Evolutionary conservation across 139 green algal genomes (phyloP).

Genomic region (Chlamydomonas incerta): DNA sequence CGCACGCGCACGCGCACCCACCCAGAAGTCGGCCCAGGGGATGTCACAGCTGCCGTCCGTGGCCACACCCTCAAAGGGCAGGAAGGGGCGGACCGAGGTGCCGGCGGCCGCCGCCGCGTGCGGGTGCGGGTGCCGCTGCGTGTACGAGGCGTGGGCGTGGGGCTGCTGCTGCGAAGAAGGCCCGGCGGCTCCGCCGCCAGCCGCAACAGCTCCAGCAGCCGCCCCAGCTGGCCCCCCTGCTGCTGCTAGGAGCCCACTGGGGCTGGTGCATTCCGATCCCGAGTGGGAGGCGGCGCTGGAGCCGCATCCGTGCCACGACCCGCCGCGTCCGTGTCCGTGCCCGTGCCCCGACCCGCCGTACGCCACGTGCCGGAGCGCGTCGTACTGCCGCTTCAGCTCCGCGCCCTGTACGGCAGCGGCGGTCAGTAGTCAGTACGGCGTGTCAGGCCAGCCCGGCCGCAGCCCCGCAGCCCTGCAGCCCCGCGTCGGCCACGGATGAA

Average conservation of each 20-base stretch:
- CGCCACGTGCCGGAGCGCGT: neutral
- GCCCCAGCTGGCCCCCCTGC: no score
- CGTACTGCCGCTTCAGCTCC: constrained; percentile 8
- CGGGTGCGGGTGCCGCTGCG: neutral
- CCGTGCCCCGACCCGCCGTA: no score
- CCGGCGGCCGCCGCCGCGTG: no score
- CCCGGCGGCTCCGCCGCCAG: no score
- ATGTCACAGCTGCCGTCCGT: constrained; percentile 21
- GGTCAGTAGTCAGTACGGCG: no score
- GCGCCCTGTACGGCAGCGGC: neutral
- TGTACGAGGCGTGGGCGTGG: no score
- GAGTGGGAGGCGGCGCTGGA: neutral
- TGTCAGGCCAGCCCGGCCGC: no score
- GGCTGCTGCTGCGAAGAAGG: neutral
- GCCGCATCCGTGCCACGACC: neutral
- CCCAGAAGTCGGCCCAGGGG: constrained; percentile 3
- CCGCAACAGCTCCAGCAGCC: no score
- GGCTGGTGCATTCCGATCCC: neutral
- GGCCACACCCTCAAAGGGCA: constrained; percentile 9
- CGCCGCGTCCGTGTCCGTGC: no score
- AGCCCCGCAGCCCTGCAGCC: no score
- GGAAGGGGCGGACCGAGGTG: neutral
- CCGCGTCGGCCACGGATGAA: no score
- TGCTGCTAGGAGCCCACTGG: no score
- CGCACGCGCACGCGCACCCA: neutral